Base-by-base conservation (phyloP, 2,329 filamentous ascomycete genomes). In the Diaporthe capsici region DNA sequence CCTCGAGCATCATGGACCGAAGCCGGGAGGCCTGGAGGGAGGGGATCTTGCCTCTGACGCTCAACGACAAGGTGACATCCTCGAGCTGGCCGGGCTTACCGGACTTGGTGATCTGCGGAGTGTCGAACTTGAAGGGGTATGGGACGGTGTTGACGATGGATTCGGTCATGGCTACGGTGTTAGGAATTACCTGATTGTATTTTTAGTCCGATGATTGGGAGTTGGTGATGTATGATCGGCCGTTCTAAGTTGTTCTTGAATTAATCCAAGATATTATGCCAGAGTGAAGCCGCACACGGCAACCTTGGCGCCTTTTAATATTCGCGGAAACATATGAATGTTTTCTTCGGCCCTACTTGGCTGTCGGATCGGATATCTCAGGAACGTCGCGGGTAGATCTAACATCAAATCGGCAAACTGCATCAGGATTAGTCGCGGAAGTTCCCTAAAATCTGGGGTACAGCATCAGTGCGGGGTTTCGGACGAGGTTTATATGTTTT, bases 1-100 rank as follows among this genome's bases (percentile, higher is more conserved):
- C 83, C 73, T 87, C 85, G 20, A 83, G 78, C 79, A 86, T 84
- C 81, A 86, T 81, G 6, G 82, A 81, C 0, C 85, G 79, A 6
- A 86, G 80, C 8, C 81, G 80, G 0, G 84, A 84, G 9, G 85
- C 82, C 75, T 86, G 84, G 6, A 82, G 44, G 1, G 84, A 85
- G 5, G 85, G 84, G 22, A 82, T 82, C 2, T 78, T 73, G 22
- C 85, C 85, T 0, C 84, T 82, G n/a, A 81, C 80, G 77, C 85
- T 85, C 55, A 60, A 25, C 22, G 63, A 37, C 2, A 78, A 49
- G 22, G 34, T 77, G 22, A 77, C 75, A 47, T 47, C 65, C 25
- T 55, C 31, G 65, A 34, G 65, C 65, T 70, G 44, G 47, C 61
- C 63, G 12, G 51, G 58, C 9, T 55, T 70, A 2, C 55, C 51